Base-by-base conservation (phyloP, 2,329 filamentous ascomycete species). In the Decorospora gaudefroyi region DNA sequence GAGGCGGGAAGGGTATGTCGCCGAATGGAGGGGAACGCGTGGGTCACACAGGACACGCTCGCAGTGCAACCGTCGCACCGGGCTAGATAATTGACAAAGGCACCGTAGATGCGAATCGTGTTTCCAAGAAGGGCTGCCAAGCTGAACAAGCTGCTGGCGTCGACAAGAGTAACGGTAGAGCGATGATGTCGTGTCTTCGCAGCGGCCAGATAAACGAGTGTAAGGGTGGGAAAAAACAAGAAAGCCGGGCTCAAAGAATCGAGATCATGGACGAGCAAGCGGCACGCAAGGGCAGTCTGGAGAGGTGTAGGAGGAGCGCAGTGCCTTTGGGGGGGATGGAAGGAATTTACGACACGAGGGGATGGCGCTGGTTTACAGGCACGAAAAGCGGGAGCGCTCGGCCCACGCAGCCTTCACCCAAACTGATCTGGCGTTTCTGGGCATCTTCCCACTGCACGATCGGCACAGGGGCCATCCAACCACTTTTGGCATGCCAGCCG, bases 1-100 rank as follows among this genome's bases (percentile, higher is more conserved):
- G 35, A 58, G 49, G 51, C 48, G 45, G 42, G 48, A 25, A 16
- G 33, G 42, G 46, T 45, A 47, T 51, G 52, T n/a, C 34, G 48
- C 23, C 47, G 44, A 44, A 51, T 48, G 55, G 61, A 53, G 30
- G 41, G 36, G 23, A 25, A 17, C 43, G 52, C 38, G 49, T 58
- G 55, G 47, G 61, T 67, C 49, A 57, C 54, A 63, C 63, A 57
- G 51, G 35, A 48, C 51, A 61, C 52, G 61, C 61, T 59, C 55
- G 57, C 53, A 48, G 50, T 42, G 25, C 42, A 22, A 41, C 34
- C 12, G 64, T 68, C 12, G 56, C 48, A 64, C 64, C 39, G 46
- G 46, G 58, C 64, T 65, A 68, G 65, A 62, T 39, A 61, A 64
- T 53, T 34, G 57, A 53, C 36, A 51, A 46, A 42, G 47, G 44